phyloP scores from a whole-genome alignment of 176 grass and related monocot species.

The Panicum miliaceum region DNA sequence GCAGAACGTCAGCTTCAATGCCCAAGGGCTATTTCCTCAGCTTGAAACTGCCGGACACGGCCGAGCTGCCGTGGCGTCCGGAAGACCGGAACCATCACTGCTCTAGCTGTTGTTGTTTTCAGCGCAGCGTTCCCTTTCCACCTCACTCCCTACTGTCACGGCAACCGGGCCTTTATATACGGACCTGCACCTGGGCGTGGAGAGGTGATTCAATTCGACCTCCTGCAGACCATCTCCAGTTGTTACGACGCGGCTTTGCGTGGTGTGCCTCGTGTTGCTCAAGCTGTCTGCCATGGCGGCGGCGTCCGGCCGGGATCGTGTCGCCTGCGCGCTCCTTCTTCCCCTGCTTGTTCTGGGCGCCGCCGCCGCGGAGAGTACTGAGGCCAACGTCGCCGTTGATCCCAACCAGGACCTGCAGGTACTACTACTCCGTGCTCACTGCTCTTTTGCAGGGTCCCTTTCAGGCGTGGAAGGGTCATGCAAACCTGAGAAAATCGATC shows the following conservation, averaged over 20 bases:
- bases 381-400: background rate
- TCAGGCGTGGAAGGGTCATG: too few species aligned
- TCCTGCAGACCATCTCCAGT: background rate
- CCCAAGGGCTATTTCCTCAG: too few species aligned
- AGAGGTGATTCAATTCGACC: background rate
- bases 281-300: background rate
- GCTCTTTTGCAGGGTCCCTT: too few species aligned
- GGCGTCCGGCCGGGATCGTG: background rate
- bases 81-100: background rate
- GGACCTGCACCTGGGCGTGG: background rate
- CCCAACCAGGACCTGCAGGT: background rate
- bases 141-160: background rate
- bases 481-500: too few species aligned
- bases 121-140: background rate
- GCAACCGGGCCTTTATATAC: background rate
- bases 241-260: background rate
- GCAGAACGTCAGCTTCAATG: too few species aligned
- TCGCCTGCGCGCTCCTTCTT: background rate
- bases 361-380: too few species aligned
- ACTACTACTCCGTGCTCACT: background rate
- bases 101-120: background rate
- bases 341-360: background rate
- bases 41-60: background rate
- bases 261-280: background rate
- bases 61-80: background rate